These are phyloP conservation scores for Cavenderia fasciculata DNA, from an alignment of 78 protist genomes.

Conservation along the genomic window DNA sequence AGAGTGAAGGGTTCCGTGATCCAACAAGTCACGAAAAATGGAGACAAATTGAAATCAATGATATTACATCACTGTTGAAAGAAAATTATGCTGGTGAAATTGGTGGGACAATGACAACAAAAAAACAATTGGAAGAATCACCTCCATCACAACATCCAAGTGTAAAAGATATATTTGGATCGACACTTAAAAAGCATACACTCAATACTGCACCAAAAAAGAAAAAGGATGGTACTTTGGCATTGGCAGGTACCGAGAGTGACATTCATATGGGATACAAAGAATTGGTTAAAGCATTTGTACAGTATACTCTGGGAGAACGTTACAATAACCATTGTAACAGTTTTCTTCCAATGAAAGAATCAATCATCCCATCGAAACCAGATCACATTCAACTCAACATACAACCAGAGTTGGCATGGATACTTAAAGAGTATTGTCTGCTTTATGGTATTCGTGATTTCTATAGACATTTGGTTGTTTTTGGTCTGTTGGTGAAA, in stretches of 20 bases:
- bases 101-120: neutral
- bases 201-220: neutral
- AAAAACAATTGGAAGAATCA: neutral
- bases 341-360: conserved; percentile 13
- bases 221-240: neutral
- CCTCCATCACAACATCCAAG: neutral
- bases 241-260: too few relatives aligned
- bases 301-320: conserved; percentile 8
- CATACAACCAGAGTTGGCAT: conserved; percentile 12
- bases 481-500: neutral
- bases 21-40: conserved; percentile 43
- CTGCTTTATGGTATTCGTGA: conserved; percentile 53
- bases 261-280: conserved; percentile 41
- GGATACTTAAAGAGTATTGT: conserved; percentile 44
- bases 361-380: neutral
- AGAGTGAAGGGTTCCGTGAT: conserved; percentile 12
- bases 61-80: neutral
- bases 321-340: neutral
- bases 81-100: neutral
- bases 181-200: conserved; percentile 43
- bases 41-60: conserved; percentile 35
- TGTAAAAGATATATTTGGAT: conserved; percentile 39
- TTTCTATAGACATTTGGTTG: conserved; percentile 51
- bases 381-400: neutral
- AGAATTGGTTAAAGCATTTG: conserved; percentile 25